Base-by-base conservation (phyloP, 31 red algal genomes). In the Asparagopsis taxiformis region DNA sequence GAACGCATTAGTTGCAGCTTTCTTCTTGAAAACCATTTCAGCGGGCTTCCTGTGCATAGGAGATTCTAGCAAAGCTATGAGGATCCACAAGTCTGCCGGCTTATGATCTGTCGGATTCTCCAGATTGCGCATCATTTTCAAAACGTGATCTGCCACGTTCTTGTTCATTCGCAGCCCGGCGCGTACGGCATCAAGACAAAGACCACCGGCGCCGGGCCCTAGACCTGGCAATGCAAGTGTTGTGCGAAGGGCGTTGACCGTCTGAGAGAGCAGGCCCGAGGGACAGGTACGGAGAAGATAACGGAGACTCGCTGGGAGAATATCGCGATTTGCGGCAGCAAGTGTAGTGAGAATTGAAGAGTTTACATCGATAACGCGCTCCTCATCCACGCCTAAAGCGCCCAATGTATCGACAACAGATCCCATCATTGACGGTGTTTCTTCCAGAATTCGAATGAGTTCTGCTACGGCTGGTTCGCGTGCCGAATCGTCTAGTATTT, bases 401-500 rank as follows among this genome's bases (percentile, higher is more conserved):
- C 63, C 74, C n/a, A 89, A 44, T 16, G 85, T 71, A 41, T 89
- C 85, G 31, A 89, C 74, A 23, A 89, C 48, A 28, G 67, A 65
- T 20, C 75, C 85, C 74, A 80, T 89, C 53, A 89, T 51, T 1
- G 85, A 78, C 3, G 85, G 74, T 2, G 57, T 68, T 13, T 79
- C 66, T 39, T 72, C 41, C 51, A 89, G 31, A 24, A 78, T 52
- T 19, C 44, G 25, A n/a, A 89, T 59, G 3, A 89, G 66, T 21
- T 80, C 75, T 24, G 62, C 61, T 10, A 89, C 85, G 19, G 74
- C 85, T 25, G 30, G 5, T 20, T 52, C 46, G 46, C 65, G 53
- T 24, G 85, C 39, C 2, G 85, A 37, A 46, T 89, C 85, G 48
- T 89, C 85, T n/a, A 89, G 55, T 46, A 89, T 89, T 31, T 89